A percentile compares a stretch with the other conserved stretches of the same genome.
Conservation (phyloP, 352 stramenopile genomes). For the Phytophthora tubulina region DNA sequence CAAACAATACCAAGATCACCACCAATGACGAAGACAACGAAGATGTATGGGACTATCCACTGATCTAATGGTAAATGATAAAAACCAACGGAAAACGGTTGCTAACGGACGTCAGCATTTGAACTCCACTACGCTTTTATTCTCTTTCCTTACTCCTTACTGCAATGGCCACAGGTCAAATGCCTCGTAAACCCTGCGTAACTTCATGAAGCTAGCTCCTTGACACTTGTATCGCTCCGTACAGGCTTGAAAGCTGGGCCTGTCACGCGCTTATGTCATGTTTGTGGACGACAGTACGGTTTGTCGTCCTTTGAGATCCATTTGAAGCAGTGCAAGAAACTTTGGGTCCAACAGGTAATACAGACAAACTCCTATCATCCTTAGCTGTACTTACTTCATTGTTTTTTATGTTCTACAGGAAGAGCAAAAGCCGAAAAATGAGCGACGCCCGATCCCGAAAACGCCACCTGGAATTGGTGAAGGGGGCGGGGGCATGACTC, state of each 20-base stretch:
- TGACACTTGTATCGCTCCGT: neutral
- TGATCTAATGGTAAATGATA: constrained; percentile 27
- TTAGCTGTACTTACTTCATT: no score
- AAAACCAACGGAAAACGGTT: constrained; percentile 23
- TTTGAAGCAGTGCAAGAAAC: constrained; percentile 87
- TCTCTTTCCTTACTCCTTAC: neutral
- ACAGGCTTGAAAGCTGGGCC: constrained; percentile 57
- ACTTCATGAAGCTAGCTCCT: no score
- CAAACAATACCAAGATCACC: constrained; percentile 15
- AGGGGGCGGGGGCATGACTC: constrained; percentile 44
- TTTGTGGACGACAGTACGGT: constrained; percentile 82
- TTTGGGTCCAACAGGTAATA: constrained; percentile 71
- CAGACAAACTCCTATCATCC: no score
- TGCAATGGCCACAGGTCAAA: constrained; percentile 2
- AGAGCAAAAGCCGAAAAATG: constrained; percentile 69
- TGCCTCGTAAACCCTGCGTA: neutral
- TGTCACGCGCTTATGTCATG: constrained; percentile 81
- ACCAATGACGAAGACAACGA: constrained; percentile 50
- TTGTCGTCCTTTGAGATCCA: constrained; percentile 88
- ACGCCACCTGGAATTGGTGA: constrained; percentile 62
- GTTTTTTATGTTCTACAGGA: constrained; percentile 41
- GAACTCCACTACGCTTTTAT: neutral
- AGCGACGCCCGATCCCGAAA: constrained; percentile 72
- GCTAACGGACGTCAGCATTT: constrained; percentile 11
- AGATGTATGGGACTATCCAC: constrained; percentile 74